Evolutionary conservation across 1,284 basidiomycete species (phyloP), one percentile per base, ranked within the genome.

Genomic region (Gymnopus androsaceus): DNA sequence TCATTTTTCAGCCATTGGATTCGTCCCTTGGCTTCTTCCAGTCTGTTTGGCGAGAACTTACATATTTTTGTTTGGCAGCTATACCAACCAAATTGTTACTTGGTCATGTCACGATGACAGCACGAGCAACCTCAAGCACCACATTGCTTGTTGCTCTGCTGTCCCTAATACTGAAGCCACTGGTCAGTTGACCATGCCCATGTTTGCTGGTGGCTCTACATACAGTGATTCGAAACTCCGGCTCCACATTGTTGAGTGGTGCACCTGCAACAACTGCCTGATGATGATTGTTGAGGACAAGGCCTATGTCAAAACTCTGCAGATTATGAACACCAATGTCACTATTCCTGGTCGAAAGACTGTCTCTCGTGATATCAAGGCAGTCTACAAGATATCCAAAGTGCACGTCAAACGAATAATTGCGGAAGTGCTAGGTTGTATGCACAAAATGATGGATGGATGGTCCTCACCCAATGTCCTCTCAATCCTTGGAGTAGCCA

Each of bases 401-500:
- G 12, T 8, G 14, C 42, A 25, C 4, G 52, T 54, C n/a, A 36
- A 46, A 23, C 11, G 34, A 17, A 9, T 34, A 7, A 15, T 54
- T 3, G 1, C 7, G 2, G 15, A 47, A 19, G 19, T 15, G 6
- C 42, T 3, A 6, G 52, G 19, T 5, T 31, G 15, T 17, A 33
- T 21, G 14, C 52, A 47, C 27, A 15, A 31, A 1, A 27, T 44
- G 1, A 23, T 54, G n/a, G 44, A 54, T 54, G 52, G 44, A 33
- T 54, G 52, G 52, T 45, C 52, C 4, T 33, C 44, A 8, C 52
- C 27, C 8, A 46, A 45, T 28, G 33, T 47, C n/a, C 11, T 33
- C 11, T 54, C 52, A n/a, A 17, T 54, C 4, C 42, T 54, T 4
- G 52, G 52, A 25, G 41, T 54, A 25, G 52, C 31, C 3, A 42